Percentiles rank a stretch among this genome's conserved stretches.
phyloP scores from a whole-genome alignment of 2,329 filamentous ascomycete genomes.

The Fusarium mangiferae region DNA sequence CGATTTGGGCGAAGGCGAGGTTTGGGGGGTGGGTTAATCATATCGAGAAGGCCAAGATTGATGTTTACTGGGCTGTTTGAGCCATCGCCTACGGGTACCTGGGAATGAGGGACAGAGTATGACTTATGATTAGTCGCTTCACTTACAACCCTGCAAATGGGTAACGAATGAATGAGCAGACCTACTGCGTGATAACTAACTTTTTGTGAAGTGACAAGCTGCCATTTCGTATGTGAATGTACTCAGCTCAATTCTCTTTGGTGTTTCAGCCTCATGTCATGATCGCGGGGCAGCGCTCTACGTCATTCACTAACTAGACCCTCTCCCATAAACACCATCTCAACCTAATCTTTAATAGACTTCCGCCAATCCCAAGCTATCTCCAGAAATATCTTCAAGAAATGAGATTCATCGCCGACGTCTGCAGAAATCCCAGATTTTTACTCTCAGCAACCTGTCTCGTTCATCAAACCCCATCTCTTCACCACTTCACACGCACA shows the following conservation, averaged over 20 bases:
- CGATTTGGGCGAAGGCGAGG: slow-evolving; percentile 69
- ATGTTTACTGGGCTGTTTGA: slow-evolving; percentile 68
- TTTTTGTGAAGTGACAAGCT: background rate
- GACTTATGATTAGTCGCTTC: background rate
- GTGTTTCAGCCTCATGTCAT: background rate
- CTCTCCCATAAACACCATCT: background rate
- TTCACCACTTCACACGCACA: background rate
- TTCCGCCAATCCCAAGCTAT: background rate
- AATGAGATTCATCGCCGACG: slow-evolving; percentile 21
- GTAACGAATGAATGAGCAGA: background rate
- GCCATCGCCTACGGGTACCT: background rate
- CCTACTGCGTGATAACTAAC: fast-evolving
- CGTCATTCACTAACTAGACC: slow-evolving; percentile 5
- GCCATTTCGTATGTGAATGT: background rate
- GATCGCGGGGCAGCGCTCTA: slow-evolving; percentile 8
- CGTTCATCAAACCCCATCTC: background rate
- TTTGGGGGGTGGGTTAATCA: slow-evolving; percentile 65
- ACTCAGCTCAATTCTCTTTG: background rate
- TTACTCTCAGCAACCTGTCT: slow-evolving; percentile 5
- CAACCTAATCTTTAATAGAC: background rate
- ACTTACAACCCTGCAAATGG: background rate
- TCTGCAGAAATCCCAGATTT: slow-evolving; percentile 5
- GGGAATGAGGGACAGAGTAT: background rate
- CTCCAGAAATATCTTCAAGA: background rate
- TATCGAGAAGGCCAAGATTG: slow-evolving; percentile 61